A percentile compares a stretch with the other conserved stretches of the same genome.
Evolutionary conservation across 148 eudicot genomes (phyloP).

Genomic region (Heliosperma pusillum): DNA sequence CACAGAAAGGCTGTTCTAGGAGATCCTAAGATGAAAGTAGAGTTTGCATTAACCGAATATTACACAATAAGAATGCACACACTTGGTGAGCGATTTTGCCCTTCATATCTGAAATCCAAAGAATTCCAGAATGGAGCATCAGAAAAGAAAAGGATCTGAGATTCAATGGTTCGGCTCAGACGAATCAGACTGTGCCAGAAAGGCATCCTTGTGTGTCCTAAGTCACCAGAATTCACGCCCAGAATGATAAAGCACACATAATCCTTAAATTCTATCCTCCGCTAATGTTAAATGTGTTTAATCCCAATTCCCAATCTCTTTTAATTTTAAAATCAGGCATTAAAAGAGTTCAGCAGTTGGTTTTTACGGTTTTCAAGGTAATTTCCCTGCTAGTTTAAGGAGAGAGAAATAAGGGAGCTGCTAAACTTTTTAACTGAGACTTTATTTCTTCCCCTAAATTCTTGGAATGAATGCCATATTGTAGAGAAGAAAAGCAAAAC

Average conservation of each 20-base stretch:
- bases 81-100: not conserved
- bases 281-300: too few relatives aligned
- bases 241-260: too few relatives aligned
- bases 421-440: not conserved
- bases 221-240: not conserved
- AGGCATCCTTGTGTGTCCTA: not conserved
- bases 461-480: not conserved
- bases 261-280: not conserved
- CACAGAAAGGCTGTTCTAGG: not conserved
- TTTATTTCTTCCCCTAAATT: not conserved
- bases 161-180: not conserved
- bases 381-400: not conserved
- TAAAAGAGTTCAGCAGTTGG: not conserved
- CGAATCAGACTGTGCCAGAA: not conserved
- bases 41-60: not conserved
- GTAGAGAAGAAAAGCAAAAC: not conserved
- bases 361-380: not conserved
- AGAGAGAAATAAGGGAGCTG: not conserved
- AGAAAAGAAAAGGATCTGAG: not conserved
- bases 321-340: not conserved
- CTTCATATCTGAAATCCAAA: not conserved
- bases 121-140: conserved; percentile 1
- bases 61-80: not conserved
- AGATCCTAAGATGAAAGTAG: not conserved
- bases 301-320: not conserved